Base-by-base conservation (phyloP, 805 yeast genomes). In the Priceomyces melissophilus region DNA sequence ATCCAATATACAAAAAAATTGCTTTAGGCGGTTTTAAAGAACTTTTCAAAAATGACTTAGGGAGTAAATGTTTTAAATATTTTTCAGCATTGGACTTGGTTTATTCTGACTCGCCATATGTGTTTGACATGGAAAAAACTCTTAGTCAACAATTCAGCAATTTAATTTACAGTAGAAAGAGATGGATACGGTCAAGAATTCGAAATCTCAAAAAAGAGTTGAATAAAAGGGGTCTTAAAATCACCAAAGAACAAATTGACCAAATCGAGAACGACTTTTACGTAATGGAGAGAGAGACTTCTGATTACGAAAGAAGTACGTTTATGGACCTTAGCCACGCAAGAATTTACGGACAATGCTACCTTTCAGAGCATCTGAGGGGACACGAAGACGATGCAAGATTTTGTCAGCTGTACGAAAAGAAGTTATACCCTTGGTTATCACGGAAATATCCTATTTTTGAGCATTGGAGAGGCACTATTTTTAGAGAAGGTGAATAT, bases 381-480 rank as follows among this genome's bases (percentile, higher is more conserved):
- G 35, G 35, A 13, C 6, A 4, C 4, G 6, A n/a, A 7, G 34
- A 36, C 3, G 37, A 32, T 10, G 43, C 40, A 20, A 38, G 37
- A 2, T 28, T 38, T 9, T 57, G 62, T 39, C 11, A 43, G 1
- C 32, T 26, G 4, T 43, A 43, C 20, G 57, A 53, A 15, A 13
- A 31, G 10, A 44, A 45, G 23, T 30, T 60, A 11, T 60, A 51
- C 36, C 69, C 70, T 3, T 65, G 67, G 67, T 30, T 63, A n/a
- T 46, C 61, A 8, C 44, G 52, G n/a, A 34, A 47, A 3, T 43
- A 35, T 9, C 69, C 70, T 2, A 26, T n/a, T 1, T 51, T 50
- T 31, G 47, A 49, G 16, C 41, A 45, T 35, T 52, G 55, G 57
- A 44, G 46, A 16, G 40, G 40, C 15, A 28, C 47, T 8, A 35